These are phyloP conservation scores for Chernovozyma sophiae-reginae DNA, from an alignment of 1,139 yeast genomes.

Conservation along the genomic window DNA sequence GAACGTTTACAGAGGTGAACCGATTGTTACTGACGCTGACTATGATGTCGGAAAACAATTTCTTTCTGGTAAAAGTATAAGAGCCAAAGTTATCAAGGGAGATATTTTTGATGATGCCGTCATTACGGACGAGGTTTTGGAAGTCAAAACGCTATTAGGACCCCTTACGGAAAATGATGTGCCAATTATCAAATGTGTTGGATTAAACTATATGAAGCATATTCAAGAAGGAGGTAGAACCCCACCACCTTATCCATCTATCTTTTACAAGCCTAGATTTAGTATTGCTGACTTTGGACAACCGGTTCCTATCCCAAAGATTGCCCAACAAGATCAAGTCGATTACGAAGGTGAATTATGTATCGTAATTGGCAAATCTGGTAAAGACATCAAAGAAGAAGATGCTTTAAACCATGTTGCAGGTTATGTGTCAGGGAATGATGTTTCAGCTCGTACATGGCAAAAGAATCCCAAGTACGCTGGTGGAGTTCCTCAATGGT, in stretches of 20 bases:
- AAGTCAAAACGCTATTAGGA: conserved; percentile 28
- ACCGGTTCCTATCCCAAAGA: conserved; percentile 37
- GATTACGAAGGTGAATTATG: conserved; percentile 56
- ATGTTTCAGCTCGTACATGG: conserved; percentile 53
- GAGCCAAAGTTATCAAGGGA: conserved; percentile 37
- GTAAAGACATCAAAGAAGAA: conserved; percentile 36
- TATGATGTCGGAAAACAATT: conserved; percentile 11
- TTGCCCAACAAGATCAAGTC: conserved; percentile 33
- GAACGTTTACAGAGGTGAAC: conserved; percentile 14
- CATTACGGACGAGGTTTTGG: conserved; percentile 30
- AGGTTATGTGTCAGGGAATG: conserved; percentile 53
- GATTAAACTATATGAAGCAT: conserved; percentile 32
- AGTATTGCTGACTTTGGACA: conserved; percentile 35
- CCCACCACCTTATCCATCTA: conserved; percentile 43
- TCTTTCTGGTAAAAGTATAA: conserved; percentile 10
- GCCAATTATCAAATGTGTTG: conserved; percentile 34
- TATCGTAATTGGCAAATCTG: conserved; percentile 48
- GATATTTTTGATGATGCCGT: conserved; percentile 34
- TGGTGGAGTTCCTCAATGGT: conserved; percentile 48
- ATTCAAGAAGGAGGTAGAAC: conserved; percentile 24
- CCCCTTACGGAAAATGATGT: conserved; percentile 34
- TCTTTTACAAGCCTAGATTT: conserved; percentile 45
- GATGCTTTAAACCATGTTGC: conserved; percentile 45
- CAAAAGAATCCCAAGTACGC: conserved; percentile 24
- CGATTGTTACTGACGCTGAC: conserved; percentile 10